Evolutionary conservation across 805 yeast species (phyloP), one percentile per base, ranked within the genome.

Genomic region (Wickerhamiella cacticola): DNA sequence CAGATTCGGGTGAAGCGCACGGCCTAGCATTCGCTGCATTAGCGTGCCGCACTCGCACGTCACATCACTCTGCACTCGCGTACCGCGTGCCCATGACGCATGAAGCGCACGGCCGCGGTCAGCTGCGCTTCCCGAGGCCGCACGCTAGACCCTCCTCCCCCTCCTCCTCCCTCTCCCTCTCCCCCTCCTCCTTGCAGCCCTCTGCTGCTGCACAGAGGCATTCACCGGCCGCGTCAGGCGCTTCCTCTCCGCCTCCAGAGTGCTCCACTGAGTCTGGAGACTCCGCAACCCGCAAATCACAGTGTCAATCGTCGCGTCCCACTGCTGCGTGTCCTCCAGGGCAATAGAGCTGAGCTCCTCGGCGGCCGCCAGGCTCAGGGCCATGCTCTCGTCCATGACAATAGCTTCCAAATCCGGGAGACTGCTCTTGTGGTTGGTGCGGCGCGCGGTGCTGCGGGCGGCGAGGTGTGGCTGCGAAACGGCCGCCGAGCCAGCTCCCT

Each of bases 141-240:
- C 49, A 15, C 49, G 40, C 46, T 42, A 41, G n/a, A n/a, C n/a
- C n/a, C n/a, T n/a, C n/a, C 49, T 19, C 10, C 49, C 49, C 15
- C 49, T 31, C 3, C 49, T 41, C 9, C 49, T 19, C 10, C 49
- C 49, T 15, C 49, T 22, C 2, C 42, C 46, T 2, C 49, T 24
- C 16, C 49, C 49, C 7, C 49, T 15, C 12, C 42, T 25, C 26
- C 45, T 18, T 8, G 23, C 46, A 18, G 40, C 19, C 39, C 25
- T 13, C 6, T 3, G 8, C 15, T 12, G 10, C 22, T 31, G 45
- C 16, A 21, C 25, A 7, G 24, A 21, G 1, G 49, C 8, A 19
- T 26, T 29, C 16, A 21, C 15, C 16, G 40, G 46, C 36, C 26
- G 23, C 9, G 25, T 21, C 4, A 47, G 29, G 23, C 6, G 12